Evolutionary conservation across 2,329 filamentous ascomycete genomes (phyloP).

Genomic region (Sphaceloma murrayae): DNA sequence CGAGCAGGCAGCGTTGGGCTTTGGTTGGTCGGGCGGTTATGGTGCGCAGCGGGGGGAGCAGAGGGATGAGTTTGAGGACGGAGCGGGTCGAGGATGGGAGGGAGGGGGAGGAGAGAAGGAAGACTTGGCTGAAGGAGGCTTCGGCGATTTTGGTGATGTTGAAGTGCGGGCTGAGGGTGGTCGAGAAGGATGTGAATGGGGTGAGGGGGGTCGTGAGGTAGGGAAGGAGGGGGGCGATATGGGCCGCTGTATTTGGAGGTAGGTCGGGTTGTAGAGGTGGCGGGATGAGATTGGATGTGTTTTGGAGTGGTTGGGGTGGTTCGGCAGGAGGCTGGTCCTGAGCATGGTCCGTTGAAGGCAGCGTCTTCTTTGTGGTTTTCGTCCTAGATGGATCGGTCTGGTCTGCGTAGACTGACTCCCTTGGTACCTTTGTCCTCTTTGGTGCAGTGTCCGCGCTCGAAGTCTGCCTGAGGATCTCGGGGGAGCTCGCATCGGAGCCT

Average conservation of each 20-base stretch:
- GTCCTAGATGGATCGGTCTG: too few relatives aligned
- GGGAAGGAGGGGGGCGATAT: slow-evolving; percentile 24
- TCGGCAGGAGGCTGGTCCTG: too few relatives aligned
- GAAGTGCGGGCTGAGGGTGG: slow-evolving; percentile 35
- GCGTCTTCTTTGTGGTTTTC: too few relatives aligned
- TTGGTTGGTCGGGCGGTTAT: slow-evolving; percentile 42
- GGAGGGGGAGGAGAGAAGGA: slow-evolving; percentile 40
- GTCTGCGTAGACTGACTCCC: too few relatives aligned
- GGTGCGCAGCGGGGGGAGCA: slow-evolving; percentile 32
- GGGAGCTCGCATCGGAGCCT: too few relatives aligned
- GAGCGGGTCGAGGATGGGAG: slow-evolving; percentile 27
- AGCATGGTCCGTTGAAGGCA: too few relatives aligned
- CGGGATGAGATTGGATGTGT: neutral
- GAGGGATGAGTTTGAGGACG: slow-evolving; percentile 40
- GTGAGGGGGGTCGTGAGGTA: slow-evolving; percentile 28
- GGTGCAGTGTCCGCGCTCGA: too few relatives aligned
- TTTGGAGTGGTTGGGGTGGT: too few relatives aligned
- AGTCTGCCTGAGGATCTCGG: too few relatives aligned
- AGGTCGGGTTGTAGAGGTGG: neutral
- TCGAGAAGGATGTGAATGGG: slow-evolving; percentile 35
- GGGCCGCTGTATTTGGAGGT: slow-evolving; percentile 10
- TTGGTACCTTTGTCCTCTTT: too few relatives aligned
- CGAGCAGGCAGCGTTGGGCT: slow-evolving; percentile 34
- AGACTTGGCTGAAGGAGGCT: slow-evolving; percentile 58
- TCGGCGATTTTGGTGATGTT: slow-evolving; percentile 53